These are phyloP conservation scores for Areca catechu DNA, from an alignment of 176 grass and related monocot genomes.

Conservation along the genomic window DNA sequence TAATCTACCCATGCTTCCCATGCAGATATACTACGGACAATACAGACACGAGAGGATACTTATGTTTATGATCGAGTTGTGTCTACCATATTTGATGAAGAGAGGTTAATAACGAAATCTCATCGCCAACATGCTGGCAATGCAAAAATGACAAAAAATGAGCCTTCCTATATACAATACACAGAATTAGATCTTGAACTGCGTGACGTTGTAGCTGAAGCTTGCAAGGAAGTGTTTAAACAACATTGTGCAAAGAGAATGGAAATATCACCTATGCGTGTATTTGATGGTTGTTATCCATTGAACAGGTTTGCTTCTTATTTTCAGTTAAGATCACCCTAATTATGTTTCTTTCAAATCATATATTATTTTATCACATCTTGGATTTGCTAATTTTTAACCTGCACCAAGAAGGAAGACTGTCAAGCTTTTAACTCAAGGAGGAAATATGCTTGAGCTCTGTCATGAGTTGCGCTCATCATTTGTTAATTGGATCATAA, in stretches of 20 bases:
- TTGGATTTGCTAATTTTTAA: conserved; percentile 18
- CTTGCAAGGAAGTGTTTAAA: conserved; percentile 94
- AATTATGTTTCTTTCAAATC: too few species aligned
- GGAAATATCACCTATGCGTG: conserved; percentile 60
- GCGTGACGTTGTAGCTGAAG: conserved; percentile 61
- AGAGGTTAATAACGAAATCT: conserved; percentile 55
- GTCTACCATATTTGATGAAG: conserved; percentile 85
- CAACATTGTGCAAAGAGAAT: conserved; percentile 88
- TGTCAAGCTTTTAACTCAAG: conserved; percentile 82
- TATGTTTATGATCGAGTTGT: conserved; percentile 90
- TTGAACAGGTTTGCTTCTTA: conserved; percentile 50
- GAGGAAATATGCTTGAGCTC: conserved; percentile 94
- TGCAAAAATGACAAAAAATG: conserved; percentile 38
- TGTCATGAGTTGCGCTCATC: conserved; percentile 71
- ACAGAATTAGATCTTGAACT: conserved; percentile 53
- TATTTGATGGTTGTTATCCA: conserved; percentile 42
- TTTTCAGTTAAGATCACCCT: background rate
- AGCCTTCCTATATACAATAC: conserved; percentile 22
- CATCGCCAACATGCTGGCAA: conserved; percentile 44
- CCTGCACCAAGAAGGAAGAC: conserved; percentile 52
- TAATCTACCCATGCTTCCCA: conserved; percentile 13
- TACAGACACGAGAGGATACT: conserved; percentile 80
- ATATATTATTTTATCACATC: background rate
- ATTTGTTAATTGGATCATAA: conserved; percentile 66
- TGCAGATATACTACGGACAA: conserved; percentile 91